Percentiles rank a stretch among this genome's conserved stretches.
Conservation (phyloP, 2,329 filamentous ascomycete genomes). For the Scopulariopsis brevicaulis region DNA sequence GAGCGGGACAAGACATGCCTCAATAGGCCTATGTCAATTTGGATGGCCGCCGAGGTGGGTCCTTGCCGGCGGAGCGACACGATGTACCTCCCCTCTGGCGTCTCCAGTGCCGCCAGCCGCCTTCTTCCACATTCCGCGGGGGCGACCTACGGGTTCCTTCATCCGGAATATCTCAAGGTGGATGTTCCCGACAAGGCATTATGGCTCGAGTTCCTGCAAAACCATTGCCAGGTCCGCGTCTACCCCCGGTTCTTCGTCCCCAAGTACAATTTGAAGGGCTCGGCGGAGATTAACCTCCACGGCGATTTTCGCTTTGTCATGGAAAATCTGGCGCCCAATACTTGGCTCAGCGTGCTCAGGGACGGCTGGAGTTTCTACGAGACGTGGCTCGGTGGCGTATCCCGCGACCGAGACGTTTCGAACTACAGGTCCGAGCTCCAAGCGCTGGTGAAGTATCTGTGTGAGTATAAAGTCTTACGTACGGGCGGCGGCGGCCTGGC, state of each 20-base stretch:
- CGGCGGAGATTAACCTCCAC: neutral
- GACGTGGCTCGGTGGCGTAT: too few species aligned
- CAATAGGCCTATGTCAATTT: neutral
- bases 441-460: neutral
- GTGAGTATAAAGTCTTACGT: neutral
- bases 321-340: neutral
- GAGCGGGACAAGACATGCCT: neutral
- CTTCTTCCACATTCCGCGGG: neutral
- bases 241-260: neutral
- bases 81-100: constrained; percentile 4
- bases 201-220: neutral
- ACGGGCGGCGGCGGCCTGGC: neutral
- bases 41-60: constrained; percentile 2
- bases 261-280: neutral
- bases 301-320: neutral
- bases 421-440: neutral
- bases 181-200: neutral
- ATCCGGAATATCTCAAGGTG: neutral
- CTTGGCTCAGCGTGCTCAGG: constrained; percentile 4
- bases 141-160: constrained; percentile 1
- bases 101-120: neutral
- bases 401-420: neutral
- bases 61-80: neutral
- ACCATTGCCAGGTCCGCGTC: neutral
- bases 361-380: constrained; percentile 5